Evolutionary conservation across 805 yeast species (phyloP), one percentile per base, ranked within the genome.

Genomic region (Cyberlindnera bimundalis): DNA sequence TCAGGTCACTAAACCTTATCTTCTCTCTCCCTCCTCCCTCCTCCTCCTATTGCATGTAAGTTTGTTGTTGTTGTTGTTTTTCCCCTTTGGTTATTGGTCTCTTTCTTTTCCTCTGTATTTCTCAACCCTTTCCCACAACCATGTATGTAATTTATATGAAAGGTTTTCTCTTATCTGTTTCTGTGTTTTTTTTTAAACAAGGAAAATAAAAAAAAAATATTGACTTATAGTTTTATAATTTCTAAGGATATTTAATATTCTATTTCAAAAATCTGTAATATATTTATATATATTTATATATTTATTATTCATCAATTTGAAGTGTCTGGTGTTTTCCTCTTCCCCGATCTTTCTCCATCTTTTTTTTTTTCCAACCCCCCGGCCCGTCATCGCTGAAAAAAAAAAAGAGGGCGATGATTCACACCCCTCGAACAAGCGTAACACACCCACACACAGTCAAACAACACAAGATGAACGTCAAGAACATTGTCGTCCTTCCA

Each of bases 401-500:
- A 31, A 25, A 20, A 14, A 15, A 6, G 19, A 6, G 28, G 31
- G 19, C 5, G 29, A 31, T 26, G 35, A 37, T 14, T 37, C 38
- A 35, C 31, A 37, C 40, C 23, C 29, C 24, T 23, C 29, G 16
- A 20, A 33, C 23, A 21, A 9, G 8, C 15, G 29, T 10, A 15
- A 29, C 6, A n/a, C 19, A 6, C 17, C 6, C 17, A 29, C 6
- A 25, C 29, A 21, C 13, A 14, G 9, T 15, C 19, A 18, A 18
- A 11, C 33, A 21, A 21, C 24, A 10, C 24, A 37, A 28, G 14
- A 46, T 43, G 47, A 29, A 37, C 21, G 24, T 15, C 16, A 89
- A 88, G 64, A 87, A 76, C 40, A 81, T 91, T 55, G 95, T 93
- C 27, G 76, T 91, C 40, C 73, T 91, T 28, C 96, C 97, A 44